A percentile compares a stretch with the other conserved stretches of the same genome.
Conservation (phyloP, 2,329 filamentous ascomycete species). For the Diaporthe sp. region DNA sequence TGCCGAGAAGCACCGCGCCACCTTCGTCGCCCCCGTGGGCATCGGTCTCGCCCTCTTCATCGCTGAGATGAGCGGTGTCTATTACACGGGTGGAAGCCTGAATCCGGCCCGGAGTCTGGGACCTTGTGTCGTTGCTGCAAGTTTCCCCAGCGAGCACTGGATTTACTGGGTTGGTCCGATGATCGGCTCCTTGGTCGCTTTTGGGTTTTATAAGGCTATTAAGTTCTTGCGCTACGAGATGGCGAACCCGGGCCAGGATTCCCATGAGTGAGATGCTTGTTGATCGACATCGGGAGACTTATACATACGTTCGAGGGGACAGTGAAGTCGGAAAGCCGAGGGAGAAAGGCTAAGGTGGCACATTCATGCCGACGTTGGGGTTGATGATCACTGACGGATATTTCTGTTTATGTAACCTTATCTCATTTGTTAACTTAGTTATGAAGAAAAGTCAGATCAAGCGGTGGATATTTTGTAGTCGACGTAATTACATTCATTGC, state of each 20-base stretch:
- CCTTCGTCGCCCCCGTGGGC: conserved; percentile 78
- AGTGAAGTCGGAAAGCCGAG: background rate
- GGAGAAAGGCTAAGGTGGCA: background rate
- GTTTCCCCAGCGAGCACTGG: conserved; percentile 64
- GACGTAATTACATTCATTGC: background rate
- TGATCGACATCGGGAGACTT: no score
- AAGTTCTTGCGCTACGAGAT: conserved; percentile 64
- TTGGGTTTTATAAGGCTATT: conserved; percentile 63
- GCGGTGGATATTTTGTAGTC: no score
- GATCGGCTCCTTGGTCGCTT: conserved; percentile 63
- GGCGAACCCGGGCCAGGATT: conserved; percentile 28
- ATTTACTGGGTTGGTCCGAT: conserved; percentile 69
- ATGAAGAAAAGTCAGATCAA: background rate
- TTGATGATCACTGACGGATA: background rate
- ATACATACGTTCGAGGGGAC: background rate
- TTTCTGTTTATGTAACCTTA: background rate
- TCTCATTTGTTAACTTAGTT: no score
- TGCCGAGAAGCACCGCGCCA: conserved; percentile 80
- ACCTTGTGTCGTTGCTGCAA: conserved; percentile 58
- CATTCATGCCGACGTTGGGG: background rate
- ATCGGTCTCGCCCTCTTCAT: conserved; percentile 81
- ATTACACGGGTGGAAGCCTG: conserved; percentile 63
- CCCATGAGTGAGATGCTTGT: background rate
- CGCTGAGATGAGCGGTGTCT: conserved; percentile 59
- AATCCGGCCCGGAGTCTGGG: conserved; percentile 67